These are phyloP conservation scores for Beauveria asiatica DNA, from an alignment of 2,329 filamentous ascomycete genomes.

Conservation along the genomic window DNA sequence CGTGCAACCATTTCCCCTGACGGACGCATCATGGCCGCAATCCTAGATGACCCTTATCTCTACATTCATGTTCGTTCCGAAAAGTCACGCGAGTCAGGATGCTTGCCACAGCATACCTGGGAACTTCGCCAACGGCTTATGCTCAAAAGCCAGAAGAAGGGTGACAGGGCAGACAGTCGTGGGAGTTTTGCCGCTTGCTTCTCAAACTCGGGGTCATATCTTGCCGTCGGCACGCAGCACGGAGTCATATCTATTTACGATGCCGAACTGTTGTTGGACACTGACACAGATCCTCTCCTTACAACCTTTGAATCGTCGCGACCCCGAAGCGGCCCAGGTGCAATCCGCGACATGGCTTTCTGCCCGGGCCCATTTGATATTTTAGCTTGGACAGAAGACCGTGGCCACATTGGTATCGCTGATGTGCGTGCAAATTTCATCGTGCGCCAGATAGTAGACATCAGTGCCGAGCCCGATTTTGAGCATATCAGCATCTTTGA, in stretches of 20 bases:
- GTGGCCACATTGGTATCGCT: conserved; percentile 64
- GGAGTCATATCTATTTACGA: conserved; percentile 72
- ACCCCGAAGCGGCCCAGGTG: conserved; percentile 60
- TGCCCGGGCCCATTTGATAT: conserved; percentile 85
- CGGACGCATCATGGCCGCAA: conserved; percentile 68
- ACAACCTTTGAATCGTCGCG: conserved; percentile 72
- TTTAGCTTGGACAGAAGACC: conserved; percentile 88
- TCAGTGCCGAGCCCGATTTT: conserved; percentile 51
- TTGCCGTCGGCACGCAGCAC: conserved; percentile 73
- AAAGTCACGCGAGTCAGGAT: conserved; percentile 24
- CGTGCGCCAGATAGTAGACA: conserved; percentile 58
- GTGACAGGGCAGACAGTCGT: conserved; percentile 46
- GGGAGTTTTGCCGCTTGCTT: conserved; percentile 75
- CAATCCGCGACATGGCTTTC: conserved; percentile 86
- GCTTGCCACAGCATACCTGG: conserved; percentile 39
- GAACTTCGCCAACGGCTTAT: conserved; percentile 41
- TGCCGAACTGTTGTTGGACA: conserved; percentile 36
- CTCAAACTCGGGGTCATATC: conserved; percentile 59
- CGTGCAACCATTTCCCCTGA: conserved; percentile 90
- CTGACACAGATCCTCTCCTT: conserved; percentile 52
- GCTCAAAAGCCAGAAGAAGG: conserved; percentile 47
- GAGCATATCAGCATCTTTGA: conserved; percentile 50
- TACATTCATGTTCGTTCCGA: conserved; percentile 65
- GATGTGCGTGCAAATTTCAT: conserved; percentile 61
- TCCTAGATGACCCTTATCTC: conserved; percentile 78